phyloP scores from a whole-genome alignment of 2,329 filamentous ascomycete species.

The Aspergillus sojae region DNA sequence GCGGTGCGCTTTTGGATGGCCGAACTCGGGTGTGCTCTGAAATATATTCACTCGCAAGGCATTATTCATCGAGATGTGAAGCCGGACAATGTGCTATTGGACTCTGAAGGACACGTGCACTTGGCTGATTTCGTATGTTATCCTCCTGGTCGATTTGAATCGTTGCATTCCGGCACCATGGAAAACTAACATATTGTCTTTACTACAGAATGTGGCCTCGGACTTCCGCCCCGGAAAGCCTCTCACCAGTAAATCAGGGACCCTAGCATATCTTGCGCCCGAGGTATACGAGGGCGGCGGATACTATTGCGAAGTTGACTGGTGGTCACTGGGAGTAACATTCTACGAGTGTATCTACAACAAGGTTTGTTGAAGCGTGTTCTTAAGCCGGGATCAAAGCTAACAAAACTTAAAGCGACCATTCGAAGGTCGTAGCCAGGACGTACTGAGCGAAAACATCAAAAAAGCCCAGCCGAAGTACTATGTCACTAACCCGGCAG shows the following conservation, averaged over 20 bases:
- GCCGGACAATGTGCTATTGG: slow-evolving; percentile 86
- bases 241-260: slow-evolving; percentile 94
- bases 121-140: slow-evolving; percentile 88
- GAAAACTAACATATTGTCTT: slow-evolving; percentile 14
- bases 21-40: slow-evolving; percentile 86
- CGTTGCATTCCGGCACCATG: neutral
- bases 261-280: slow-evolving; percentile 90
- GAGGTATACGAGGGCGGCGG: slow-evolving; percentile 92
- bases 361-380: slow-evolving; percentile 63
- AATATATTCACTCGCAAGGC: slow-evolving; percentile 81
- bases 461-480: slow-evolving; percentile 80
- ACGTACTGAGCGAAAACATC: slow-evolving; percentile 77
- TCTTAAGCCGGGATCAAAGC: slow-evolving; percentile 10
- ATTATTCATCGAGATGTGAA: slow-evolving; percentile 93
- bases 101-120: slow-evolving; percentile 91
- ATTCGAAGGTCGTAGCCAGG: slow-evolving; percentile 87
- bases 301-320: slow-evolving; percentile 89
- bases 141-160: neutral
- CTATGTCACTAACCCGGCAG: slow-evolving; percentile 88
- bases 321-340: slow-evolving; percentile 98
- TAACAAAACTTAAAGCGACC: slow-evolving; percentile 66
- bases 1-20: slow-evolving; percentile 97
- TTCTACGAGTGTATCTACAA: slow-evolving; percentile 99
- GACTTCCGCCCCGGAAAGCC: slow-evolving; percentile 82
- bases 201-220: slow-evolving; percentile 83